These are phyloP conservation scores for Dryas integrifolia DNA, from an alignment of 331 rosid genomes.

Conservation along the genomic window DNA sequence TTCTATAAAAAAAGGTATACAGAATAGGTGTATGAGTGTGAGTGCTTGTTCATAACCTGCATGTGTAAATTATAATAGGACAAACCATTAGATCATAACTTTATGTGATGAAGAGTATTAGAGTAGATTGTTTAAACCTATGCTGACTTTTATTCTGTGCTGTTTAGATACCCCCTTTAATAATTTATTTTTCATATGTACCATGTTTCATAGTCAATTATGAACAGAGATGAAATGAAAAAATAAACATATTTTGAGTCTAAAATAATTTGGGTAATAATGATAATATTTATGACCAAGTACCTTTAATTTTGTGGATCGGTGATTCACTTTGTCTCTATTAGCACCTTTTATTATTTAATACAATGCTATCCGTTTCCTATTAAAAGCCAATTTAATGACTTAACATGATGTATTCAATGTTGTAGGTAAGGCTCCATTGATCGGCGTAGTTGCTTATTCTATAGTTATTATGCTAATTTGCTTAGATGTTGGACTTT, in stretches of 20 bases:
- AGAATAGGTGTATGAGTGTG: background rate
- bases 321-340: background rate
- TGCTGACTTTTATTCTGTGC: background rate
- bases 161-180: background rate
- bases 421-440: background rate
- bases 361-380: background rate
- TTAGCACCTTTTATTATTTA: background rate
- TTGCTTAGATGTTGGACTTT: background rate
- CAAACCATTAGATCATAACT: background rate
- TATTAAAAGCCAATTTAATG: background rate
- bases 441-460: background rate
- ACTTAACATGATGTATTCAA: background rate
- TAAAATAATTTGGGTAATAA: background rate
- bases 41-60: conserved; percentile 1
- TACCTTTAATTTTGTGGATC: background rate
- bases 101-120: background rate
- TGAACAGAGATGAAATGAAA: no score
- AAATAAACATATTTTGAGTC: background rate
- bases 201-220: background rate
- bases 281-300: background rate
- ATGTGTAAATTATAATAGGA: background rate
- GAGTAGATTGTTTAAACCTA: background rate
- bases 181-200: background rate
- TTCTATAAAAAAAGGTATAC: background rate
- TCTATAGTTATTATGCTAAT: background rate